A percentile compares a stretch with the other conserved stretches of the same genome.
These are phyloP conservation scores for Brasenia schreberi DNA, from an alignment of 164 flowering plant species.

Conservation along the genomic window DNA sequence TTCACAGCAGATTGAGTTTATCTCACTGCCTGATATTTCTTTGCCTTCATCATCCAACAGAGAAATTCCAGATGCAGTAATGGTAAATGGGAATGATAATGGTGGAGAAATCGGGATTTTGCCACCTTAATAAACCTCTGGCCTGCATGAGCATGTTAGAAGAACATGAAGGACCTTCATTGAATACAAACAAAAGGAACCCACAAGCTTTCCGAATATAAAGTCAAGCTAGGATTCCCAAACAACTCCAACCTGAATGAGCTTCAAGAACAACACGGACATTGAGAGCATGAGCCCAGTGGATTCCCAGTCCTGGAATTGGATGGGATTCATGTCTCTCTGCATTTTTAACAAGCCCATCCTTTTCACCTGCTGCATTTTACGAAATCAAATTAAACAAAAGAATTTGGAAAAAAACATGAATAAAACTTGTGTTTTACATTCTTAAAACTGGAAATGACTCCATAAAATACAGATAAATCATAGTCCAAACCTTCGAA, in stretches of 20 bases:
- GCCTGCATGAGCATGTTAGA: slow-evolving; percentile 26
- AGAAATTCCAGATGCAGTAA: slow-evolving; percentile 54
- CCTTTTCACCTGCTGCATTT: slow-evolving; percentile 26
- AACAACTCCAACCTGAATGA: slow-evolving; percentile 35
- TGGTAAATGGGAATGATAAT: slow-evolving; percentile 43
- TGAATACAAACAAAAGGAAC: no score
- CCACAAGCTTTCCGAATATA: no score
- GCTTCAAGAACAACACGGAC: slow-evolving; percentile 67
- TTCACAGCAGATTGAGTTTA: slow-evolving; percentile 46
- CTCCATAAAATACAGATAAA: background rate
- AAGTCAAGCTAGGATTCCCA: background rate
- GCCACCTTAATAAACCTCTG: slow-evolving; percentile 66
- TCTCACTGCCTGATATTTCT: slow-evolving; percentile 51
- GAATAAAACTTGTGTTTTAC: background rate
- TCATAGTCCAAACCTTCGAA: slow-evolving; percentile 43
- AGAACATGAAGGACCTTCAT: background rate
- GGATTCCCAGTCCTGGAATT: slow-evolving; percentile 68
- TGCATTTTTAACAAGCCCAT: slow-evolving; percentile 14
- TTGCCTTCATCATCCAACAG: slow-evolving; percentile 43
- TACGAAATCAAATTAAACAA: background rate
- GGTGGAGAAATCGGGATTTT: slow-evolving; percentile 77
- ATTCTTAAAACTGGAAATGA: background rate
- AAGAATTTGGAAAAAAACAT: background rate
- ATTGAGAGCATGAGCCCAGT: slow-evolving; percentile 89
- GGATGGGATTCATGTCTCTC: slow-evolving; percentile 41